phyloP scores from a whole-genome alignment of 352 stramenopile species.

The Phytophthora europaea region DNA sequence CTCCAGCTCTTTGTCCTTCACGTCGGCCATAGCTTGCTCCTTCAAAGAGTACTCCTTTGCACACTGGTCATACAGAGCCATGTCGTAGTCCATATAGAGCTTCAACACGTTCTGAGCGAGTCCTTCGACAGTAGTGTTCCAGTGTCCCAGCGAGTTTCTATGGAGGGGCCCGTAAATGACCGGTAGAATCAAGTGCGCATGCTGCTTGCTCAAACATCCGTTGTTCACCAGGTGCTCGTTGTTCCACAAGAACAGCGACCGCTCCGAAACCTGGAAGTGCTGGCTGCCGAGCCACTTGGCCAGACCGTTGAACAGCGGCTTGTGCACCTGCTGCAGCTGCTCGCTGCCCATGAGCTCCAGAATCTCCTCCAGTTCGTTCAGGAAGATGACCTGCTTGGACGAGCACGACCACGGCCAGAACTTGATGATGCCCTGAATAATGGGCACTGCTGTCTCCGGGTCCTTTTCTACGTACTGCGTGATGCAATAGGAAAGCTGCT shows the following conservation, averaged over 20 bases:
- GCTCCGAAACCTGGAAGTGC: slow-evolving; percentile 98
- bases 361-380: slow-evolving; percentile 99
- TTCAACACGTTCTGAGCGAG: slow-evolving; percentile 93
- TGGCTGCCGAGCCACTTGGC: slow-evolving; percentile 93
- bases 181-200: slow-evolving; percentile 94
- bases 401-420: slow-evolving; percentile 97
- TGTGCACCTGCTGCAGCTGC: slow-evolving; percentile 81
- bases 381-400: slow-evolving; percentile 97
- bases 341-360: slow-evolving; percentile 95
- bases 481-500: slow-evolving; percentile 99
- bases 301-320: slow-evolving; percentile 82
- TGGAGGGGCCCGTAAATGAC: slow-evolving; percentile 95
- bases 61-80: slow-evolving; percentile 94
- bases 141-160: slow-evolving; percentile 93
- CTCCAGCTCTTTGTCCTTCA: slow-evolving; percentile 85
- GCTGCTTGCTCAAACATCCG: slow-evolving; percentile 94
- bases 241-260: slow-evolving; percentile 99
- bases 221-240: slow-evolving; percentile 98
- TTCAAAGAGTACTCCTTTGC: slow-evolving; percentile 88
- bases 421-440: slow-evolving; percentile 95
- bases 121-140: slow-evolving; percentile 98
- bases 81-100: slow-evolving; percentile 96
- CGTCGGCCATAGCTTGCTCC: slow-evolving; percentile 73
- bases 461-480: slow-evolving; percentile 99
- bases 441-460: slow-evolving; percentile 95